Conservation (phyloP, 169 alveolate genomes). For the Neospora caninum region DNA sequence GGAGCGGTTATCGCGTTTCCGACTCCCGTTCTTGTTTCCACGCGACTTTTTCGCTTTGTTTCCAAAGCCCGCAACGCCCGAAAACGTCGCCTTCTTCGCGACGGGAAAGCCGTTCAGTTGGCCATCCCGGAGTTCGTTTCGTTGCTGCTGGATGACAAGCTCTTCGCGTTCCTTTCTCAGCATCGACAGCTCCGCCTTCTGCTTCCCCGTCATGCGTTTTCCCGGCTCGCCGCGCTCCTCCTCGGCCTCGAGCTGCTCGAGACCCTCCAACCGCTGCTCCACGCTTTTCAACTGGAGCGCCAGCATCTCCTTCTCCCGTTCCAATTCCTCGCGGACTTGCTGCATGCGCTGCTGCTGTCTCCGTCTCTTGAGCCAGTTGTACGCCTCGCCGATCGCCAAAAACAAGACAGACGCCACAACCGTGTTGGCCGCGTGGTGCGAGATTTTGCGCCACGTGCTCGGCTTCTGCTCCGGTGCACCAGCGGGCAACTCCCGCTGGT, state of each 20-base stretch:
- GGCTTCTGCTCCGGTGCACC: neutral
- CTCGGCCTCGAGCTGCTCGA: neutral
- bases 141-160: neutral
- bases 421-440: neutral
- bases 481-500: neutral
- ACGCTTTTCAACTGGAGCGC: neutral
- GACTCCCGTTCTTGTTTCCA: neutral
- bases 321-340: neutral
- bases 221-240: neutral
- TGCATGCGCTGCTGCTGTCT: neutral
- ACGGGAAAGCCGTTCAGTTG: neutral
- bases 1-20: neutral
- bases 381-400: neutral
- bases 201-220: neutral
- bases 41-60: neutral
- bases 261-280: neutral
- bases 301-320: neutral
- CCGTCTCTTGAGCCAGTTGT: conserved; percentile 2
- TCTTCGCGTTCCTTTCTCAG: neutral
- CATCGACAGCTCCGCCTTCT: neutral
- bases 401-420: neutral
- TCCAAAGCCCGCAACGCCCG: neutral
- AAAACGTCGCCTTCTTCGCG: neutral
- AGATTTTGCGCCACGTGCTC: neutral
- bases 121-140: neutral